These are phyloP conservation scores for Termitomyces sp. DNA, from an alignment of 768 basidiomycete species.

Conservation along the genomic window DNA sequence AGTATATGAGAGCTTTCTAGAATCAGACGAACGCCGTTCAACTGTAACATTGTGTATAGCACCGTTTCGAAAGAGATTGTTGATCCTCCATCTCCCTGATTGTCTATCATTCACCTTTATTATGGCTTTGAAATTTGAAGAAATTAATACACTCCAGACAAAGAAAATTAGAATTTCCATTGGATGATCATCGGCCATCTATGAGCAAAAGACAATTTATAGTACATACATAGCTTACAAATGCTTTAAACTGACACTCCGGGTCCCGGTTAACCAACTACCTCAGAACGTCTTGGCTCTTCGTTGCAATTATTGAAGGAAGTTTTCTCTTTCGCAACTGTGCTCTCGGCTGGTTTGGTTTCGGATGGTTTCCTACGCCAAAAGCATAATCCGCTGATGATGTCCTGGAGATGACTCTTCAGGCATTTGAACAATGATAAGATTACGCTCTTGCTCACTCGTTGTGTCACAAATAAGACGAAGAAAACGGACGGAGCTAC, in stretches of 20 bases:
- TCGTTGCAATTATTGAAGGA: background rate
- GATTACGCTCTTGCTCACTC: slow-evolving; percentile 19
- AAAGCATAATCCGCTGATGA: slow-evolving; percentile 30
- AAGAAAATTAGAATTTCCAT: background rate
- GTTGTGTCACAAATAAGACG: slow-evolving; percentile 46
- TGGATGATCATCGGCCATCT: background rate
- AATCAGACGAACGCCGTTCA: too few species aligned
- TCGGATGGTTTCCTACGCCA: slow-evolving; percentile 22
- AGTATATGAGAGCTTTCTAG: too few species aligned
- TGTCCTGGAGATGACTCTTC: slow-evolving; percentile 25
- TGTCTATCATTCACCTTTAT: too few species aligned
- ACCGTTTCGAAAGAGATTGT: too few species aligned
- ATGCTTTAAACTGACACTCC: background rate
- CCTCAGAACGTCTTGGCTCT: background rate
- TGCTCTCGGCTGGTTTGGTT: background rate
- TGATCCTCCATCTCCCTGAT: too few species aligned
- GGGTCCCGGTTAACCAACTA: background rate
- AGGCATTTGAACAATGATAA: background rate
- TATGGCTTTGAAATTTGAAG: too few species aligned
- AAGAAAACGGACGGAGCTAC: slow-evolving; percentile 40
- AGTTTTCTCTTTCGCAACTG: background rate
- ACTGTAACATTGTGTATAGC: too few species aligned
- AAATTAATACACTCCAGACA: too few species aligned
- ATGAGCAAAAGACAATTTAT: too few species aligned
- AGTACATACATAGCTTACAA: too few species aligned